phyloP scores from a whole-genome alignment of 176 grass and related monocot species.

The Cenchrus purpureus region DNA sequence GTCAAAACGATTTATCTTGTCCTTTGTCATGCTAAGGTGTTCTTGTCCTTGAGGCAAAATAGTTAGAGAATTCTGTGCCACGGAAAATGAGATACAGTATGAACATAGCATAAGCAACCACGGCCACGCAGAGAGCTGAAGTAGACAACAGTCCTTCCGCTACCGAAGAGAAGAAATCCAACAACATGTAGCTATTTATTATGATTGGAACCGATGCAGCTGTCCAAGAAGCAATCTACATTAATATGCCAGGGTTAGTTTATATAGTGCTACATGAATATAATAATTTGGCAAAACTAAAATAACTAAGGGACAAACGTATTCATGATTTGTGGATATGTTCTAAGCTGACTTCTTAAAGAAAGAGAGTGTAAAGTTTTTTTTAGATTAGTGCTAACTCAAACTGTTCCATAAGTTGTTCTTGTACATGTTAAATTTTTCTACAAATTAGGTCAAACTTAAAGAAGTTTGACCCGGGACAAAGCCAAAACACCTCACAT shows the following conservation, averaged over 20 bases:
- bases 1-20: not conserved
- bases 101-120: slow-evolving; percentile 44
- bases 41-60: not conserved
- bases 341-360: not conserved
- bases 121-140: slow-evolving; percentile 40
- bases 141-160: slow-evolving; percentile 48
- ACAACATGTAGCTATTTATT: slow-evolving; percentile 80
- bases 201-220: slow-evolving; percentile 65
- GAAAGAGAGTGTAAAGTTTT: not conserved
- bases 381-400: not conserved
- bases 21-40: not conserved
- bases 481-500: too few relatives aligned
- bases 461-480: too few relatives aligned
- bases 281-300: not conserved
- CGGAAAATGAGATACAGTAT: slow-evolving; percentile 51
- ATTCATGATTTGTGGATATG: not conserved
- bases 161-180: slow-evolving; percentile 83
- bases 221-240: slow-evolving; percentile 74
- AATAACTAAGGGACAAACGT: not conserved
- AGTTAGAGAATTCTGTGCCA: not conserved
- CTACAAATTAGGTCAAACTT: too few relatives aligned
- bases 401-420: not conserved
- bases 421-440: too few relatives aligned
- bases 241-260: not conserved
- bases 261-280: not conserved